phyloP scores from a whole-genome alignment of 148 eudicot species.

The Fallopia convolvulus region DNA sequence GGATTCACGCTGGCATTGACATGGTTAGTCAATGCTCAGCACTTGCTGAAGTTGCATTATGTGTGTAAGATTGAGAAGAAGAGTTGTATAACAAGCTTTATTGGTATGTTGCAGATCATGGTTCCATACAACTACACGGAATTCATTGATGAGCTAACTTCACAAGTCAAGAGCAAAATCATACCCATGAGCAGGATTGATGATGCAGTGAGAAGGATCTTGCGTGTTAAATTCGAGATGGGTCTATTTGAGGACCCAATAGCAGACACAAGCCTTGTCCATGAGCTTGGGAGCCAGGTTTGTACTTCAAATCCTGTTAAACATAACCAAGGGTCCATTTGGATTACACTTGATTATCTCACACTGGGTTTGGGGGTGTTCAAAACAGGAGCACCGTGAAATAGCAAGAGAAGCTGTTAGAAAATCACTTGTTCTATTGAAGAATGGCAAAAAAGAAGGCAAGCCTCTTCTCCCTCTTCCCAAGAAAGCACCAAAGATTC shows the following conservation, averaged over 20 bases:
- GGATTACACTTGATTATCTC: not conserved
- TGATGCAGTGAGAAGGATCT: slow-evolving; percentile 55
- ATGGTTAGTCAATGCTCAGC: slow-evolving; percentile 24
- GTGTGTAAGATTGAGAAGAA: not conserved
- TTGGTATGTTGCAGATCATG: slow-evolving; percentile 35
- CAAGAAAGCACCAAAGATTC: slow-evolving; percentile 36
- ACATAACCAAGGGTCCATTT: not conserved
- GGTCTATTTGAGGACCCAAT: slow-evolving; percentile 51
- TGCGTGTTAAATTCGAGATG: slow-evolving; percentile 54
- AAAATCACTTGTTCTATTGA: slow-evolving; percentile 42
- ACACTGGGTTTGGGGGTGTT: too few relatives aligned
- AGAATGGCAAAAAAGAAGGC: slow-evolving; percentile 35
- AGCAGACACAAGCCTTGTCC: slow-evolving; percentile 39
- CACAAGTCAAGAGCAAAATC: slow-evolving; percentile 34
- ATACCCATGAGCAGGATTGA: slow-evolving; percentile 49
- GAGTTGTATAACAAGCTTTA: not conserved
- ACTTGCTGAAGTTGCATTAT: not conserved
- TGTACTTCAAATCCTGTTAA: not conserved
- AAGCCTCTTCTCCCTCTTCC: slow-evolving; percentile 37
- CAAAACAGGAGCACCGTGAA: slow-evolving; percentile 35
- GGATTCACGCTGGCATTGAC: slow-evolving; percentile 33
- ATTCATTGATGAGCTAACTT: slow-evolving; percentile 35
- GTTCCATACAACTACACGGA: slow-evolving; percentile 45
- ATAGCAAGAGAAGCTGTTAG: slow-evolving; percentile 53
- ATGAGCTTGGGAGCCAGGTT: slow-evolving; percentile 47